These are phyloP conservation scores for Penicillium tannophilum DNA, from an alignment of 495 filamentous ascomycete species.

Conservation along the genomic window DNA sequence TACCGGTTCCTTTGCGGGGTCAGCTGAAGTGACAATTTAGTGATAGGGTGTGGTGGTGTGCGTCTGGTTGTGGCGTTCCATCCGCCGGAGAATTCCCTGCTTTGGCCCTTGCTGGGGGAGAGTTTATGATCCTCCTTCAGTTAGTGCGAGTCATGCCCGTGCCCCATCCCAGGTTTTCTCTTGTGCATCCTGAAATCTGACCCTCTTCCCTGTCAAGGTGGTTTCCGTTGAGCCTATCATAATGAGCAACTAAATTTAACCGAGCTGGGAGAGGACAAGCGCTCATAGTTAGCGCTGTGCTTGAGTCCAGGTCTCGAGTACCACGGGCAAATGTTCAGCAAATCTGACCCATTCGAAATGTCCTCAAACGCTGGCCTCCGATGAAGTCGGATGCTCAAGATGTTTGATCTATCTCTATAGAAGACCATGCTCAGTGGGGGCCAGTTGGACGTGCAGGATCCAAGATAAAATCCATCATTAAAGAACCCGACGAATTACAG, in stretches of 20 bases:
- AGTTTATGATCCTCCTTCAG: conserved; percentile 2
- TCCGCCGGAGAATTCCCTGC: conserved; percentile 23
- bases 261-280: conserved; percentile 20
- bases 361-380: conserved; percentile 12
- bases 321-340: not conserved
- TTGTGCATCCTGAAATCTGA: conserved; percentile 11
- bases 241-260: conserved; percentile 17
- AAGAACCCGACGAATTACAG: conserved; percentile 14
- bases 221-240: conserved; percentile 19
- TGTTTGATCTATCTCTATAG: conserved; percentile 14
- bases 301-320: conserved; percentile 10
- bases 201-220: conserved; percentile 12
- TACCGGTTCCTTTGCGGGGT: conserved; percentile 25
- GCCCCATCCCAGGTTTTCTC: conserved; percentile 5
- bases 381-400: conserved; percentile 17
- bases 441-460: conserved; percentile 7
- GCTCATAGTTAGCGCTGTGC: conserved; percentile 16
- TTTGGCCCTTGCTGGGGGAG: conserved; percentile 5
- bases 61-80: conserved; percentile 20
- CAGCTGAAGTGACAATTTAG: not conserved
- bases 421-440: conserved; percentile 5
- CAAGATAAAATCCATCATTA: conserved; percentile 17
- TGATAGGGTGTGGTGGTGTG: conserved; percentile 12
- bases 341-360: conserved; percentile 15
- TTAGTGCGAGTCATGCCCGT: conserved; percentile 17